Base-by-base conservation (phyloP, 2,329 filamentous ascomycete species). In the Talaromyces albobiverticillius region DNA sequence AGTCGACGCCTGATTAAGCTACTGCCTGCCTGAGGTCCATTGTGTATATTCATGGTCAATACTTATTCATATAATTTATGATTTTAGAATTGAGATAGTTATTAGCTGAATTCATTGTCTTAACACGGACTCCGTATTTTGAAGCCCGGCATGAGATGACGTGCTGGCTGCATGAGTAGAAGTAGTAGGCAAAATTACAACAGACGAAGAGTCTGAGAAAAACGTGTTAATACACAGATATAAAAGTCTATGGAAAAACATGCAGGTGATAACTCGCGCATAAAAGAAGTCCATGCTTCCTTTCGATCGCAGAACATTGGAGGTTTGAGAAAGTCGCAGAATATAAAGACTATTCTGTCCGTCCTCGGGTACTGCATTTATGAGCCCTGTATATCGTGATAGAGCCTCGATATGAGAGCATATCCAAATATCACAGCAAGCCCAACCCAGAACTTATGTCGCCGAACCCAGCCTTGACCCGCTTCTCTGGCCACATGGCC, bases 381-480 rank as follows among this genome's bases (percentile, higher is more conserved):
- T 68, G 59, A 70, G 56, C 62, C 65, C 57, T 66, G 67, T 40
- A 71, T 73, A 46, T 81, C 79, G 36, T 85, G 84, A 31, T 96
- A 71, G 13, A 95, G 70, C 62, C 93, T 81, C 29, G 90, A 88
- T 54, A 95, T 79, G 47, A 96, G 73, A 10, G 95, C 91, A 71
- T 96, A 97, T 14, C 87, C 73, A 66, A 97, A 88, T 25, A 96
- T 78, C 16, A 84, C 72, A 0, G 79, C 84, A 8, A 89, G 82
- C 1, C 84, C 80, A 45, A 96, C 76, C 64, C 88, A 79, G 59
- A 92, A 78, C 74, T 90, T 94, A 74, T 96, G 89, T 58, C 85
- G 82, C 61, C 84, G 81, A 59, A 95, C 70, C 90, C 90, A 97
- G 55, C 90, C 84, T 62, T 90, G 85, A 0, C 90, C 89, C 2